Evolutionary conservation across 2,329 filamentous ascomycete species (phyloP).

Genomic region (Talaromyces sp.): DNA sequence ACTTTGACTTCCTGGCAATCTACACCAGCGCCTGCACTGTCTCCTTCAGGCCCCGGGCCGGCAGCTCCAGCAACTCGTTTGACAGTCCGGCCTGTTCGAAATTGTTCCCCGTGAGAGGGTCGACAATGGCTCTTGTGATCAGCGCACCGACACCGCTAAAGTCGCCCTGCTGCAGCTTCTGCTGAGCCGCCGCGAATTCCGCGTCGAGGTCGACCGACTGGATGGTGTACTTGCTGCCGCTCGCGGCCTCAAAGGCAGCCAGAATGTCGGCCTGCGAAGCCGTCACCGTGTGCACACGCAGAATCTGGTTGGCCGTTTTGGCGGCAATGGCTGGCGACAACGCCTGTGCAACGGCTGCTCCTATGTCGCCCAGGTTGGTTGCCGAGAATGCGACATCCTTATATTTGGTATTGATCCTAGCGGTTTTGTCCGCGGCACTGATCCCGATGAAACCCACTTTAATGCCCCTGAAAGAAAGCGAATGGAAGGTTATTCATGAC

Average conservation of each 20-base stretch:
- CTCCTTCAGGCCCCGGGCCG: not conserved
- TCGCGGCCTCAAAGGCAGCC: conserved; percentile 10
- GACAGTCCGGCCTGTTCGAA: conserved; percentile 13
- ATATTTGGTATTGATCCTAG: conserved; percentile 19
- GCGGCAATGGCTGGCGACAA: conserved; percentile 11
- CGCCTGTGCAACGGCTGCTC: conserved; percentile 16
- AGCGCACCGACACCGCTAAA: conserved; percentile 10
- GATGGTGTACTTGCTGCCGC: conserved; percentile 11
- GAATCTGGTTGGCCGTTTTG: conserved; percentile 13
- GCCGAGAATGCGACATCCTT: conserved; percentile 17
- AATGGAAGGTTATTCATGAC: not conserved
- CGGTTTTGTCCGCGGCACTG: conserved; percentile 24
- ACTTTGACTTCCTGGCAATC: not conserved
- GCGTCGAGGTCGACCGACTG: conserved; percentile 11
- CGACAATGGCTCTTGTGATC: conserved; percentile 8
- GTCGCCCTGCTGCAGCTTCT: conserved; percentile 11
- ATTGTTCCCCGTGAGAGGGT: conserved; percentile 11
- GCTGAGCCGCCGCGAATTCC: conserved; percentile 1
- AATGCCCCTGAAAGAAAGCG: not conserved
- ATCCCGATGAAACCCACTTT: conserved; percentile 27
- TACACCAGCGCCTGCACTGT: not conserved
- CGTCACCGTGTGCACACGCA: conserved; percentile 11
- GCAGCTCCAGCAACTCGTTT: conserved; percentile 13
- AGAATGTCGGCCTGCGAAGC: conserved; percentile 8
- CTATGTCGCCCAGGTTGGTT: conserved; percentile 16